Evolutionary conservation across 306 rosid species (phyloP).

Genomic region (Vigna reflexopilosa): DNA sequence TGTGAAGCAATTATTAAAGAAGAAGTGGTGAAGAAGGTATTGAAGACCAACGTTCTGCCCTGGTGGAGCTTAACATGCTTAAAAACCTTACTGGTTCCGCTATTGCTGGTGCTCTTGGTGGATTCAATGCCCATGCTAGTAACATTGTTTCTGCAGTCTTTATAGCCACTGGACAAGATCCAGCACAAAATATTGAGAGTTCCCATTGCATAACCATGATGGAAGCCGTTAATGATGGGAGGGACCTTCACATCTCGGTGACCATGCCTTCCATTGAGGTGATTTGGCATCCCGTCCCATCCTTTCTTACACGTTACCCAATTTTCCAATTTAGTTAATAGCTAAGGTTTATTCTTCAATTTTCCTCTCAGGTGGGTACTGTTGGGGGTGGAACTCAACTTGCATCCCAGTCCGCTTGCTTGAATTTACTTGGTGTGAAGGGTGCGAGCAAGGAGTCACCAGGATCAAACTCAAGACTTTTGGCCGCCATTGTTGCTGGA

Average conservation of each 20-base stretch:
- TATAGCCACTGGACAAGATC: slow-evolving; percentile 88
- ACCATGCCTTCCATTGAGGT: slow-evolving; percentile 87
- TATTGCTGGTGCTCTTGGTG: slow-evolving; percentile 78
- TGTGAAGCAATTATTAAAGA: slow-evolving; percentile 75
- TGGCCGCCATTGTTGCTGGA: slow-evolving; percentile 75
- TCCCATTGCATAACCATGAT: slow-evolving; percentile 86
- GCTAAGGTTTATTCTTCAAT: slow-evolving; percentile 28
- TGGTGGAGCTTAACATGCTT: slow-evolving; percentile 83
- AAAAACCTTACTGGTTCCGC: slow-evolving; percentile 84
- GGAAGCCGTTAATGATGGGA: slow-evolving; percentile 73
- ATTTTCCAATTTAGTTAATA: slow-evolving; percentile 15
- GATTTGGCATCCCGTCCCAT: slow-evolving; percentile 34
- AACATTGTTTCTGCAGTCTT: slow-evolving; percentile 82
- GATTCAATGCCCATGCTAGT: slow-evolving; percentile 83
- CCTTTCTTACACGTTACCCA: not conserved
- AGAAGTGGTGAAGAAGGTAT: slow-evolving; percentile 72
- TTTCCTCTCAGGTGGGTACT: slow-evolving; percentile 68
- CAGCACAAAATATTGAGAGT: slow-evolving; percentile 85
- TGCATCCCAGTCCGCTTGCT: slow-evolving; percentile 82
- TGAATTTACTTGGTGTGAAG: slow-evolving; percentile 79
- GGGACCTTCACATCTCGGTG: slow-evolving; percentile 77
- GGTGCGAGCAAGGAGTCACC: slow-evolving; percentile 75
- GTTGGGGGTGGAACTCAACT: slow-evolving; percentile 87
- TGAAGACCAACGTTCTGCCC: slow-evolving; percentile 70
- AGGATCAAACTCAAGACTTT: slow-evolving; percentile 71